Evolutionary conservation across 371 early-diverging fungal species (phyloP).

Genomic region (Apophysomyces elegans): DNA sequence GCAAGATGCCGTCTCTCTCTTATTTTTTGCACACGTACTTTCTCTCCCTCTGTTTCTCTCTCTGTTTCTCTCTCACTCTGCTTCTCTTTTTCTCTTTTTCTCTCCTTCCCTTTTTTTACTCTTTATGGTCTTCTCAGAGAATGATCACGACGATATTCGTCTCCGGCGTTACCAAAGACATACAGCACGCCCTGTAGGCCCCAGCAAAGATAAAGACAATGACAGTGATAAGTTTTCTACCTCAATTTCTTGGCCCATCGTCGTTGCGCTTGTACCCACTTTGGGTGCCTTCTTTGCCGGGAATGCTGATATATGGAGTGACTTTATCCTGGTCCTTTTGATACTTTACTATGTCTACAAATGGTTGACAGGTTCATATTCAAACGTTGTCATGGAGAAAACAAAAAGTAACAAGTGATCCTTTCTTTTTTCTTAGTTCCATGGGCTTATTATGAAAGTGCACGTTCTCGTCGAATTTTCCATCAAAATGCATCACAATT

Average conservation of each 20-base stretch:
- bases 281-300: conserved; percentile 68
- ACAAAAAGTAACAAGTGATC: background rate
- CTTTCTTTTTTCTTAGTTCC: conserved; percentile 49
- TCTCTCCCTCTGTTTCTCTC: conserved; percentile 10
- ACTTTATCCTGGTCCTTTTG: conserved; percentile 63
- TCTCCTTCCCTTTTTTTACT: conserved; percentile 14
- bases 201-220: conserved; percentile 4
- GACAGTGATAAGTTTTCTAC: conserved; percentile 24
- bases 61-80: conserved; percentile 7
- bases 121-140: conserved; percentile 23
- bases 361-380: conserved; percentile 66
- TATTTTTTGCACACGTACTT: conserved; percentile 15
- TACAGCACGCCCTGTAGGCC: background rate
- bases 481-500: conserved; percentile 28
- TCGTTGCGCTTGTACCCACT: conserved; percentile 66
- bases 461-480: conserved; percentile 56
- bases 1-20: conserved; percentile 8
- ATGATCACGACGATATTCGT: conserved; percentile 22
- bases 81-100: conserved; percentile 15
- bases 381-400: background rate
- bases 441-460: conserved; percentile 72
- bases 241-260: conserved; percentile 65
- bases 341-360: conserved; percentile 70
- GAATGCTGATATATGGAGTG: conserved; percentile 69
- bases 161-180: conserved; percentile 11